These are phyloP conservation scores for Heterobasidion irregulare DNA, from an alignment of 1,284 basidiomycete species.

Conservation along the genomic window DNA sequence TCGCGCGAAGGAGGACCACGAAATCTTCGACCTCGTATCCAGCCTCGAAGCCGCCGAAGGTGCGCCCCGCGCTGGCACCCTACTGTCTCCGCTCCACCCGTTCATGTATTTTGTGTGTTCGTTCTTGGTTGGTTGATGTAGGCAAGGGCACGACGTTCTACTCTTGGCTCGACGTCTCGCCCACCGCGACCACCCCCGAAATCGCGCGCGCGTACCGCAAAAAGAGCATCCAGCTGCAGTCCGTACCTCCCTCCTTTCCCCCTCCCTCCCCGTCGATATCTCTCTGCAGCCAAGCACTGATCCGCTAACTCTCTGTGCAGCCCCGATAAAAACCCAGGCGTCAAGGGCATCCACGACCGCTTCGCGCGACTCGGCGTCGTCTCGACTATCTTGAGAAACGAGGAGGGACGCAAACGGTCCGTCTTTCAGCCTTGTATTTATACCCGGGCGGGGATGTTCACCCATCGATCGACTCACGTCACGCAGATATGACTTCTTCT, in stretches of 20 bases:
- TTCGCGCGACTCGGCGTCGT: constrained; percentile 88
- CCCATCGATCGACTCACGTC: background rate
- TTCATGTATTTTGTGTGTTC: background rate
- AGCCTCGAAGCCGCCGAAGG: constrained; percentile 80
- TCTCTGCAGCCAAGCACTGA: background rate
- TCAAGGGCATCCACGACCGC: constrained; percentile 75
- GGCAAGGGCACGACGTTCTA: constrained; percentile 88
- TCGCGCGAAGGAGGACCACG: constrained; percentile 70
- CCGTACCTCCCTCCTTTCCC: constrained; percentile 20
- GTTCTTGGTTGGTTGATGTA: constrained; percentile 15
- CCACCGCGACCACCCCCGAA: constrained; percentile 62
- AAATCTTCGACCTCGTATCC: constrained; percentile 93
- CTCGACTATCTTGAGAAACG: constrained; percentile 68
- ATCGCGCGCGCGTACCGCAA: constrained; percentile 86
- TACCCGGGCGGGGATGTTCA: background rate
- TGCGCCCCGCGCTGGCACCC: constrained; percentile 16
- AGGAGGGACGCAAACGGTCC: constrained; percentile 71
- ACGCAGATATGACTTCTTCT: constrained; percentile 80
- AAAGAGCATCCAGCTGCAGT: constrained; percentile 85
- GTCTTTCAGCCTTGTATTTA: constrained; percentile 17
- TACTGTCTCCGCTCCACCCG: background rate
- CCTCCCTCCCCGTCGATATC: background rate
- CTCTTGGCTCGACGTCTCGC: constrained; percentile 70
- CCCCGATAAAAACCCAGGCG: constrained; percentile 87
- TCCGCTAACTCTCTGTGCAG: constrained; percentile 27